Conservation (phyloP, 495 filamentous ascomycete species). For the Penicillium egyptiacum region DNA sequence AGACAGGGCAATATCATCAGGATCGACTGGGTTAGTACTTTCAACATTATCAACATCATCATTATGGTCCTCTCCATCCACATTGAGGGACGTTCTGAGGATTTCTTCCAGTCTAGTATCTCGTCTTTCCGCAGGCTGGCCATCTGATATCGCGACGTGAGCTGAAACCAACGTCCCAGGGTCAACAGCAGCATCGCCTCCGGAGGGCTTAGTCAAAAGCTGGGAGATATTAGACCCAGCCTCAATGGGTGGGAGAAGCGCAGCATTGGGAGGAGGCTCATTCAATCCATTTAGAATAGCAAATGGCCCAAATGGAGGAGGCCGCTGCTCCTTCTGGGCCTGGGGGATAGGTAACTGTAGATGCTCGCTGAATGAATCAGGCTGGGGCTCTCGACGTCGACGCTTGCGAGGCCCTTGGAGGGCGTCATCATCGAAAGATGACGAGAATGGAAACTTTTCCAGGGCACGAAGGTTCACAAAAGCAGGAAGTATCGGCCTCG, state of each 20-base stretch:
- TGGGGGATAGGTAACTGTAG: slow-evolving; percentile 52
- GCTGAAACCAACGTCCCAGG: slow-evolving; percentile 21
- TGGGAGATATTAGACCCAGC: slow-evolving; percentile 47
- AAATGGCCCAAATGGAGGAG: slow-evolving; percentile 51
- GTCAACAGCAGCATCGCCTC: slow-evolving; percentile 28
- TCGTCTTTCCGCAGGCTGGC: slow-evolving; percentile 31
- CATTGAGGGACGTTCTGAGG: slow-evolving; percentile 32
- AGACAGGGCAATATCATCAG: slow-evolving; percentile 3
- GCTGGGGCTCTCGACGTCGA: slow-evolving; percentile 41
- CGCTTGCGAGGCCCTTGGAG: slow-evolving; percentile 41
- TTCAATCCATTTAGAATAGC: slow-evolving; percentile 73
- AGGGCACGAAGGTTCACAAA: slow-evolving; percentile 51
- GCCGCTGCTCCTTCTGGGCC: slow-evolving; percentile 47
- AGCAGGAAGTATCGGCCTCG: slow-evolving; percentile 46
- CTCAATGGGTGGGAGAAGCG: slow-evolving; percentile 70
- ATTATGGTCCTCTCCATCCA: slow-evolving; percentile 16
- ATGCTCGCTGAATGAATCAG: slow-evolving; percentile 51
- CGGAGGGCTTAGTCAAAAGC: slow-evolving; percentile 41
- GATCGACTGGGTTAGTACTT: slow-evolving; percentile 12
- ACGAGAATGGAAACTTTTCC: slow-evolving; percentile 46
- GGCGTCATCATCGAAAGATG: slow-evolving; percentile 43
- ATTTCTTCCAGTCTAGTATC: slow-evolving; percentile 44
- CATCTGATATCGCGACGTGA: slow-evolving; percentile 26
- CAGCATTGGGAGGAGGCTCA: slow-evolving; percentile 72
- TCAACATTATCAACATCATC: slow-evolving; percentile 12